Percentiles rank a stretch among this genome's conserved stretches.
Evolutionary conservation across 2,329 filamentous ascomycete species (phyloP).

Genomic region (Nemania diffusa): DNA sequence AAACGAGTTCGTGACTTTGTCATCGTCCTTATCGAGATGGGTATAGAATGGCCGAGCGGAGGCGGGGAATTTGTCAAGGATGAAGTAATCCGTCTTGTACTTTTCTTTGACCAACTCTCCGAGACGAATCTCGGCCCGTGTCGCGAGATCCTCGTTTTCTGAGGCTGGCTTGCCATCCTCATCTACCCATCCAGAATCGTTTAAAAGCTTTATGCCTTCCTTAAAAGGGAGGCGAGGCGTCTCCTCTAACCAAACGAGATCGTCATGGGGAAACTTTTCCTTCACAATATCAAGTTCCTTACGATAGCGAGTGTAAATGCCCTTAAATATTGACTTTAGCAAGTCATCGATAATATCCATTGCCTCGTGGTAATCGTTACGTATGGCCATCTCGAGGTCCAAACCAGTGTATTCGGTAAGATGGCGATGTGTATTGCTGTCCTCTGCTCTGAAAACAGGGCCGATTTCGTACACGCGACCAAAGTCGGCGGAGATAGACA

Average conservation of each 20-base stretch:
- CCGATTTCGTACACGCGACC: slow-evolving; percentile 89
- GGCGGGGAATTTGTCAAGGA: slow-evolving; percentile 91
- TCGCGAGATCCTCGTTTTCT: slow-evolving; percentile 82
- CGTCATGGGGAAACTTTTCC: slow-evolving; percentile 84
- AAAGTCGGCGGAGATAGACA: slow-evolving; percentile 90
- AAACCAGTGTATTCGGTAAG: slow-evolving; percentile 94
- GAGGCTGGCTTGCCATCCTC: slow-evolving; percentile 79
- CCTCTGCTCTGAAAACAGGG: slow-evolving; percentile 91
- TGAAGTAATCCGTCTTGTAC: slow-evolving; percentile 90
- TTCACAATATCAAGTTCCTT: slow-evolving; percentile 82
- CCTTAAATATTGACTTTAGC: slow-evolving; percentile 82
- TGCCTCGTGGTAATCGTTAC: slow-evolving; percentile 89
- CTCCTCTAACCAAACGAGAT: slow-evolving; percentile 86
- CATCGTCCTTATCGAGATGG: slow-evolving; percentile 74
- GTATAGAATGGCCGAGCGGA: slow-evolving; percentile 91
- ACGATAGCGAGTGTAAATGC: slow-evolving; percentile 74
- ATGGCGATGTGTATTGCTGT: slow-evolving; percentile 94
- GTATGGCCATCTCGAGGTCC: slow-evolving; percentile 92
- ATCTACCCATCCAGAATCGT: slow-evolving; percentile 78
- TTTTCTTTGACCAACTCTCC: slow-evolving; percentile 87
- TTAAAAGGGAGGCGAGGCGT: slow-evolving; percentile 84
- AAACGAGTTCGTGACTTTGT: slow-evolving; percentile 81
- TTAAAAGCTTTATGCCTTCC: slow-evolving; percentile 83
- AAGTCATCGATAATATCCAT: slow-evolving; percentile 80
- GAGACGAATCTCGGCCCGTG: slow-evolving; percentile 85